Evolutionary conservation across 441 rosid species (phyloP).

Genomic region (Adansonia gregorii): DNA sequence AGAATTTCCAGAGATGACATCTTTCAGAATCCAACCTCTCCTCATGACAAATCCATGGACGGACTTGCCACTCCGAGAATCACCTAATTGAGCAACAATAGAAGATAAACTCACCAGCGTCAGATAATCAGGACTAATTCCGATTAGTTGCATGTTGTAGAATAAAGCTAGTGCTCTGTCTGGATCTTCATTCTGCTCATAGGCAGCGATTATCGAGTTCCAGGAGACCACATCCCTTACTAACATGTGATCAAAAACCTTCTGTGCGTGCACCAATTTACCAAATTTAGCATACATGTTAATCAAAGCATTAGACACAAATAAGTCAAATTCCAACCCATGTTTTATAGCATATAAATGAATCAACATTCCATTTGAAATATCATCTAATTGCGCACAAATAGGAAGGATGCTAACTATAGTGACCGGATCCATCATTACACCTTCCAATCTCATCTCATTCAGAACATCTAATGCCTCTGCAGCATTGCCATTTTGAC

Average conservation of each 20-base stretch:
- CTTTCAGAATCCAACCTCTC: conserved; percentile 54
- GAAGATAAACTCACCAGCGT: conserved; percentile 73
- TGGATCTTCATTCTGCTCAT: conserved; percentile 66
- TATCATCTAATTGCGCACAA: conserved; percentile 59
- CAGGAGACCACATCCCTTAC: conserved; percentile 71
- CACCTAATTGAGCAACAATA: conserved; percentile 53
- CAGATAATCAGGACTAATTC: conserved; percentile 57
- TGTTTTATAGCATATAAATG: conserved; percentile 59
- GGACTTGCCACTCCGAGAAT: conserved; percentile 43
- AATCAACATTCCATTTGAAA: conserved; percentile 48
- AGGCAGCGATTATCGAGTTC: conserved; percentile 80
- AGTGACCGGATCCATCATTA: conserved; percentile 63
- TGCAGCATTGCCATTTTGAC: conserved; percentile 60
- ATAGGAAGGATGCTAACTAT: conserved; percentile 65
- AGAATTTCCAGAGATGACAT: conserved; percentile 59
- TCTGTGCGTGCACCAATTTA: conserved; percentile 40
- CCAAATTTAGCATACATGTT: conserved; percentile 71
- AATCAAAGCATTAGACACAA: conserved; percentile 69
- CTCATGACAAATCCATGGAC: conserved; percentile 57
- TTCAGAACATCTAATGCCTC: conserved; percentile 54
- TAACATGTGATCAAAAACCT: conserved; percentile 58
- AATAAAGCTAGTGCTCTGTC: conserved; percentile 48
- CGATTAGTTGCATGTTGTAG: conserved; percentile 52
- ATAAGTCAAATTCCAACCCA: conserved; percentile 59
- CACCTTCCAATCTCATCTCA: conserved; percentile 57